Evolutionary conservation across 2,329 filamentous ascomycete species (phyloP).

Genomic region (Fusarium falciforme): DNA sequence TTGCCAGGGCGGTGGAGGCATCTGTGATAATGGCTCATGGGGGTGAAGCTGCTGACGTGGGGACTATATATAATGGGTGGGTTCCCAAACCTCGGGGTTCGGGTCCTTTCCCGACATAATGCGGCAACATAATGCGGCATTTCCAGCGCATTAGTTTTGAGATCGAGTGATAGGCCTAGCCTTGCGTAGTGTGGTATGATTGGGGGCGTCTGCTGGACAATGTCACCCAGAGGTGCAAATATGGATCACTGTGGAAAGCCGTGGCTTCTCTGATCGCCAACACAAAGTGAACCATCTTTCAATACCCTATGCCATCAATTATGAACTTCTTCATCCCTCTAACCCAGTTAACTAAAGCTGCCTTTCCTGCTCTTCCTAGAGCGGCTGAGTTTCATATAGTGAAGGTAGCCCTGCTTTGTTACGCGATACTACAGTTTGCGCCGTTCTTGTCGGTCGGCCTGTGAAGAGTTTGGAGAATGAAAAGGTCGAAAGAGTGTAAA

Average conservation of each 20-base stretch:
- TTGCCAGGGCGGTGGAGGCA: constrained; percentile 1
- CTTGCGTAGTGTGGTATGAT: background rate
- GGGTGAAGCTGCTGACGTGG: background rate
- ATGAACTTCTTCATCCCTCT: background rate
- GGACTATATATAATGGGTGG: background rate
- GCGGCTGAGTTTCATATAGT: background rate
- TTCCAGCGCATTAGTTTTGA: background rate
- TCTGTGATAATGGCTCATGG: constrained; percentile 1
- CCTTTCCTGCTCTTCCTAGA: background rate
- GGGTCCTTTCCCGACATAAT: background rate
- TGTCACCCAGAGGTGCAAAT: background rate
- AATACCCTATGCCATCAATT: background rate
- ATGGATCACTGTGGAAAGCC: background rate
- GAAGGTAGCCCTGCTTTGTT: background rate
- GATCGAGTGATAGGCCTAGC: background rate
- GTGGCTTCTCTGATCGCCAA: background rate
- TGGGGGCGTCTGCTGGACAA: background rate
- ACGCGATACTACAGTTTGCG: background rate
- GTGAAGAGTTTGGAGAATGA: background rate
- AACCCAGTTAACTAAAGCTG: background rate
- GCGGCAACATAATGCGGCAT: background rate
- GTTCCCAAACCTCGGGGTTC: background rate
- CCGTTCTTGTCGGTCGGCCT: background rate
- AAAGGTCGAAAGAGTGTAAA: background rate
- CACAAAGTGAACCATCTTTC: background rate